Evolutionary conservation across 345 rosid species (phyloP).

Genomic region (Excoecaria agallocha): DNA sequence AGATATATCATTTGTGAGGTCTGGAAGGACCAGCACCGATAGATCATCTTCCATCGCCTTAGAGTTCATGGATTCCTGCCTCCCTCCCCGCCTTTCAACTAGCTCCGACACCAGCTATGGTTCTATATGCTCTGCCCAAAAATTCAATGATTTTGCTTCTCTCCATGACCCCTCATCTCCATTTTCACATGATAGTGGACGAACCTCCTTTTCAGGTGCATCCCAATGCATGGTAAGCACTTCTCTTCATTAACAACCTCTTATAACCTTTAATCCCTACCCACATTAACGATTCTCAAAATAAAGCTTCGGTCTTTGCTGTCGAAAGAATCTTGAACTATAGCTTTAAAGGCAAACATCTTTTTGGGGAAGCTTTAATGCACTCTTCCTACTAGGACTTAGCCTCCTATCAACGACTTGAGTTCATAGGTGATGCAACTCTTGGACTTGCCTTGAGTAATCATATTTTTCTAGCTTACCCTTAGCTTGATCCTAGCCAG

Average conservation of each 20-base stretch:
- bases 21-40: slow-evolving; percentile 73
- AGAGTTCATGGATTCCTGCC: slow-evolving; percentile 49
- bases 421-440: slow-evolving; percentile 75
- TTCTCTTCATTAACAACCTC: too few species aligned
- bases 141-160: slow-evolving; percentile 40
- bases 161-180: slow-evolving; percentile 46
- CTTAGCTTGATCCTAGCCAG: slow-evolving; percentile 47
- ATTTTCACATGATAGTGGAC: slow-evolving; percentile 53
- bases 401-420: slow-evolving; percentile 63
- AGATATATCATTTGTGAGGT: slow-evolving; percentile 81
- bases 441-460: slow-evolving; percentile 48
- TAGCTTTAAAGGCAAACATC: slow-evolving; percentile 42
- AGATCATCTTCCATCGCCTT: slow-evolving; percentile 39
- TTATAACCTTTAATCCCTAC: too few species aligned
- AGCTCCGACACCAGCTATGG: slow-evolving; percentile 60
- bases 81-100: slow-evolving; percentile 45
- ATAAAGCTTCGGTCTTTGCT: slow-evolving; percentile 27
- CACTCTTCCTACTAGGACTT: slow-evolving; percentile 50
- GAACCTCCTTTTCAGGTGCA: slow-evolving; percentile 57
- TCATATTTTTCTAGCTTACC: slow-evolving; percentile 50
- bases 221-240: slow-evolving; percentile 53
- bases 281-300: not conserved
- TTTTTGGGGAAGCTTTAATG: slow-evolving; percentile 62
- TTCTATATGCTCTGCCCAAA: slow-evolving; percentile 49
- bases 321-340: slow-evolving; percentile 57